phyloP scores from a whole-genome alignment of 495 filamentous ascomycete genomes.

The Xylaria palmicola region DNA sequence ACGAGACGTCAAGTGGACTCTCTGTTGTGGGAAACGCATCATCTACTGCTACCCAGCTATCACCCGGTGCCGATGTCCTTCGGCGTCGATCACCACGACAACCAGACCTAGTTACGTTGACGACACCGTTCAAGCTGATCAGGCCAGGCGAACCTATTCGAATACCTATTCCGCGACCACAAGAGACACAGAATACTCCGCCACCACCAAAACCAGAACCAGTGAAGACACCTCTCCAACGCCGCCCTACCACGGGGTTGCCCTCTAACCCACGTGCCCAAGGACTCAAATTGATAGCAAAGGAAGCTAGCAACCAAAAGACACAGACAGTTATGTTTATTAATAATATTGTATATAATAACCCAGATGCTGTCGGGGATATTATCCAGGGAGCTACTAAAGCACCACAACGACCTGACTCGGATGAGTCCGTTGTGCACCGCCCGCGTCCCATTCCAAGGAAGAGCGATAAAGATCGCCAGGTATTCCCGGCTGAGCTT shows the following conservation, averaged over 20 bases:
- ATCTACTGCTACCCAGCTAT: slow-evolving; percentile 43
- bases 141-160: slow-evolving; percentile 29
- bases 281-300: slow-evolving; percentile 31
- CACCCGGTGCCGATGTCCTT: slow-evolving; percentile 39
- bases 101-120: not conserved
- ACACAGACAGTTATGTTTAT: slow-evolving; percentile 53
- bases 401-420: slow-evolving; percentile 24
- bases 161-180: slow-evolving; percentile 31
- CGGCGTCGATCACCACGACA: slow-evolving; percentile 19
- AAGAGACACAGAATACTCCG: slow-evolving; percentile 11
- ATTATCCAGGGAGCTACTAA: slow-evolving; percentile 44
- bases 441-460: slow-evolving; percentile 53
- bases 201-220: slow-evolving; percentile 30
- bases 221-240: slow-evolving; percentile 42
- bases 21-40: slow-evolving; percentile 33
- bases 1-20: slow-evolving; percentile 20
- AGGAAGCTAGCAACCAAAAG: slow-evolving; percentile 29
- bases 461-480: slow-evolving; percentile 38
- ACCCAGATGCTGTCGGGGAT: slow-evolving; percentile 43
- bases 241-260: slow-evolving; percentile 47
- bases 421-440: slow-evolving; percentile 43
- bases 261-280: slow-evolving; percentile 51
- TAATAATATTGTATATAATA: slow-evolving; percentile 51
- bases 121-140: slow-evolving; percentile 19
- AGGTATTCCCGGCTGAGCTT: slow-evolving; percentile 43